phyloP scores from a whole-genome alignment of 371 early-diverging fungal species.

The Blastocladiella emersonii region DNA sequence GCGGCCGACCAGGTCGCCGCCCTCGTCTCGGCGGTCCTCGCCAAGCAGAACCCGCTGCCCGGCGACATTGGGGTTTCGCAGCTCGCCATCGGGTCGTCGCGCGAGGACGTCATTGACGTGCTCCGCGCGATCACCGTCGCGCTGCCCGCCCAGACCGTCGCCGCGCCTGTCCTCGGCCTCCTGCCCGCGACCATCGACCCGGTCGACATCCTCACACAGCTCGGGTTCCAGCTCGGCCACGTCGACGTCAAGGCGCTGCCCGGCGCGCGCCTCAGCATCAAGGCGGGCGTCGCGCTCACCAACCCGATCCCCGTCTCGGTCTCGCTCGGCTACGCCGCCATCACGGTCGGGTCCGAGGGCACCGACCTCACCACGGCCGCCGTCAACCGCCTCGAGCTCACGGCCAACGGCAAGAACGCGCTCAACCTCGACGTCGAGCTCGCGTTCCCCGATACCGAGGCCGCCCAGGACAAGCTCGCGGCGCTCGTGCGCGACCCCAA shows the following conservation, averaged over 20 bases:
- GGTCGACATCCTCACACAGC: neutral
- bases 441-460: neutral
- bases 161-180: neutral
- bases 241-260: slow-evolving; percentile 3
- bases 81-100: neutral
- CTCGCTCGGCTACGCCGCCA: neutral
- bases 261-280: neutral
- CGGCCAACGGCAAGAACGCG: neutral
- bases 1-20: neutral
- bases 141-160: neutral
- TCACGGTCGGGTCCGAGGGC: neutral
- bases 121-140: neutral
- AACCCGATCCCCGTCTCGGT: slow-evolving; percentile 5
- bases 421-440: neutral
- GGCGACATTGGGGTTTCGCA: neutral
- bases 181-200: neutral
- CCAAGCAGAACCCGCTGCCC: neutral
- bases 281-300: neutral
- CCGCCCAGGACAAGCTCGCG: neutral
- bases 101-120: neutral
- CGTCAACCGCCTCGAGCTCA: neutral
- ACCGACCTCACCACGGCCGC: neutral
- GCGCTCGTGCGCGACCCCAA: neutral
- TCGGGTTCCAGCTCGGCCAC: neutral
- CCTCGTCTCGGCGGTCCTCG: neutral